Percentiles rank a stretch among this genome's conserved stretches.
phyloP scores from a whole-genome alignment of 2,329 filamentous ascomycete genomes.

The Pestalotiopsis sp. region DNA sequence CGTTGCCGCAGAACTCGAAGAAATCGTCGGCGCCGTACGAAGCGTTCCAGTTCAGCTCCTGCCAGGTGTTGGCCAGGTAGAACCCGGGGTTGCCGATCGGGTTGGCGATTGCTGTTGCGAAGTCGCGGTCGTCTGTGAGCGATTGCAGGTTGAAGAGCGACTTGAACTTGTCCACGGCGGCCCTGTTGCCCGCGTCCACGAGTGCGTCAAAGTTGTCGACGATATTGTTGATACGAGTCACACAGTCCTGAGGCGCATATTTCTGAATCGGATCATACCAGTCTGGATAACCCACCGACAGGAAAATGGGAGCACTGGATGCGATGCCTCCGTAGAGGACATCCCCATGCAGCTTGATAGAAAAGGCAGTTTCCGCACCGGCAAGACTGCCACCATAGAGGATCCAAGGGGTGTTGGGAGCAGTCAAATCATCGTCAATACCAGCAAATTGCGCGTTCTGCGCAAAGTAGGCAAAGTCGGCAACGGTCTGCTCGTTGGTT shows the following conservation, averaged over 20 bases:
- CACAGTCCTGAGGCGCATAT: constrained; percentile 50
- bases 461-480: constrained; percentile 54
- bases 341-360: constrained; percentile 46
- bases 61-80: constrained; percentile 55
- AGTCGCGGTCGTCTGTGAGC: constrained; percentile 47
- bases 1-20: constrained; percentile 53
- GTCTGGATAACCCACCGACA: constrained; percentile 45
- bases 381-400: constrained; percentile 33
- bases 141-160: constrained; percentile 47
- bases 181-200: constrained; percentile 41
- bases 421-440: constrained; percentile 41
- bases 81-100: constrained; percentile 49
- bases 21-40: constrained; percentile 47
- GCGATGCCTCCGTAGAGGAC: constrained; percentile 52
- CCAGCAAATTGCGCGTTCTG: constrained; percentile 47
- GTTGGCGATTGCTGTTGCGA: constrained; percentile 49
- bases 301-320: constrained; percentile 44
- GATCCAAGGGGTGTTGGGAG: constrained; percentile 43
- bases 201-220: constrained; percentile 52
- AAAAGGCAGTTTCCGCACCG: constrained; percentile 37
- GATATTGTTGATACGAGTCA: constrained; percentile 50
- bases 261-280: constrained; percentile 54
- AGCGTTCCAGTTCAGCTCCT: constrained; percentile 52
- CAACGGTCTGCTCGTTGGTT: constrained; percentile 54
- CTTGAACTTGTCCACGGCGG: constrained; percentile 47